phyloP scores from a whole-genome alignment of 2,329 filamentous ascomycete species.

The Aspergillus niger region DNA sequence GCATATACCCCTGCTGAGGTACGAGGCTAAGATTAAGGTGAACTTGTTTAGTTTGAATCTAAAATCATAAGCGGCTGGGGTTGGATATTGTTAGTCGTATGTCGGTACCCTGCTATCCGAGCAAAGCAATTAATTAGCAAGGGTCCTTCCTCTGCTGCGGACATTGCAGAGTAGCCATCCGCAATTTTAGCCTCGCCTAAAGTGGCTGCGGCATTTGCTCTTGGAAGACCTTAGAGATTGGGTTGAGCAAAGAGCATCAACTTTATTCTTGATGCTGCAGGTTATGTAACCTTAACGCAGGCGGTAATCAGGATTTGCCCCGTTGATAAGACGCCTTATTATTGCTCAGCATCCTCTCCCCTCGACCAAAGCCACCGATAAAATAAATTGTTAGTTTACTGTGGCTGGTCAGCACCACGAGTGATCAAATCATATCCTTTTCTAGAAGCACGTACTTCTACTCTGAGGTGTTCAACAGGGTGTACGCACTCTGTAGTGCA shows the following conservation, averaged over 20 bases:
- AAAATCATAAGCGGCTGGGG: neutral
- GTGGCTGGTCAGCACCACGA: neutral
- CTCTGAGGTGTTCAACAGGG: neutral
- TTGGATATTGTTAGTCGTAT: neutral
- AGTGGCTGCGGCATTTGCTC: neutral
- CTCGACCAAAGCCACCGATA: neutral
- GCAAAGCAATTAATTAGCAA: neutral
- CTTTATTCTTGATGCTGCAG: slow-evolving; percentile 6
- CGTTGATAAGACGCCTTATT: neutral
- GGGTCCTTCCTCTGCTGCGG: neutral
- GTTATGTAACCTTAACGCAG: slow-evolving; percentile 3
- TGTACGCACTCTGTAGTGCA: neutral
- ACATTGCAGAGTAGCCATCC: neutral
- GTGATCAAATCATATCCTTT: neutral
- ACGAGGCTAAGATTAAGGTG: neutral
- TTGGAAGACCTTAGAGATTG: neutral
- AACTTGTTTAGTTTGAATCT: neutral
- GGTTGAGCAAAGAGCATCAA: slow-evolving; percentile 2
- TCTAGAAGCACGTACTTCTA: neutral
- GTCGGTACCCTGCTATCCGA: too few species aligned
- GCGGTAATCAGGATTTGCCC: neutral
- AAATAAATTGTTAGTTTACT: neutral
- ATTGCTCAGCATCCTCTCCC: neutral
- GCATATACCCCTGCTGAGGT: neutral
- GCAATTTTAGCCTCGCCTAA: neutral